Percentiles rank a stretch among this genome's conserved stretches.
Evolutionary conservation across 2,329 filamentous ascomycete species (phyloP).

Genomic region (Aspergillus costaricaensis): DNA sequence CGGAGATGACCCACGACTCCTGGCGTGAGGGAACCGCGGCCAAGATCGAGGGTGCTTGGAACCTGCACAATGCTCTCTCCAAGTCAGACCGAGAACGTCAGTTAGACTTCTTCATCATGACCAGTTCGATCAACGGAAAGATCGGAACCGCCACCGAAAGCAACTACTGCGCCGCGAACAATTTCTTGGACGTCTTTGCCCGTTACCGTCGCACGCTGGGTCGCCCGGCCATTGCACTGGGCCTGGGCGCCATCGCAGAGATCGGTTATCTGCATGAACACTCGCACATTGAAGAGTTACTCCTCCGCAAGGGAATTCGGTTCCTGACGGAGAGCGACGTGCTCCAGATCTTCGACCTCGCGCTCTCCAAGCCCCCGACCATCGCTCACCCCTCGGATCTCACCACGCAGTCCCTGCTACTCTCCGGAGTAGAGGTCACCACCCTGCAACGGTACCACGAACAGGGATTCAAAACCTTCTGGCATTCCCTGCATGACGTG

Average conservation of each 20-base stretch:
- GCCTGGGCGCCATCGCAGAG: background rate
- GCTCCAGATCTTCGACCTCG: background rate
- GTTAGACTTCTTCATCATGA: slow-evolving; percentile 36
- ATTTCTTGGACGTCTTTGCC: background rate
- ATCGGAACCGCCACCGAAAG: slow-evolving; percentile 23
- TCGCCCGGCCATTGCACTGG: background rate
- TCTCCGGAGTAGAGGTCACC: background rate
- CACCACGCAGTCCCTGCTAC: background rate
- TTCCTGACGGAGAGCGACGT: background rate
- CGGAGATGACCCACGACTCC: slow-evolving; percentile 51
- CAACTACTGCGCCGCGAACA: background rate
- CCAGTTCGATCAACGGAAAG: slow-evolving; percentile 28
- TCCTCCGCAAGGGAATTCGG: background rate
- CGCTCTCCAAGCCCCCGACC: background rate
- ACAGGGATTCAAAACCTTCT: background rate
- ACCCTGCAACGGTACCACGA: background rate
- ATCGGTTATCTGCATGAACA: background rate
- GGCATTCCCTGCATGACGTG: background rate
- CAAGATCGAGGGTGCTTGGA: slow-evolving; percentile 55
- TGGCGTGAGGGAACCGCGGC: slow-evolving; percentile 50
- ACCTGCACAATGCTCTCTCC: slow-evolving; percentile 49
- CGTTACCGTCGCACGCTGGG: background rate
- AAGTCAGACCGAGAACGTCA: background rate
- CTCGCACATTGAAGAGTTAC: background rate
- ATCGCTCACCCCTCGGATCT: background rate